phyloP scores from a whole-genome alignment of 257 asterid genomes.

The Penstemon eatonii region DNA sequence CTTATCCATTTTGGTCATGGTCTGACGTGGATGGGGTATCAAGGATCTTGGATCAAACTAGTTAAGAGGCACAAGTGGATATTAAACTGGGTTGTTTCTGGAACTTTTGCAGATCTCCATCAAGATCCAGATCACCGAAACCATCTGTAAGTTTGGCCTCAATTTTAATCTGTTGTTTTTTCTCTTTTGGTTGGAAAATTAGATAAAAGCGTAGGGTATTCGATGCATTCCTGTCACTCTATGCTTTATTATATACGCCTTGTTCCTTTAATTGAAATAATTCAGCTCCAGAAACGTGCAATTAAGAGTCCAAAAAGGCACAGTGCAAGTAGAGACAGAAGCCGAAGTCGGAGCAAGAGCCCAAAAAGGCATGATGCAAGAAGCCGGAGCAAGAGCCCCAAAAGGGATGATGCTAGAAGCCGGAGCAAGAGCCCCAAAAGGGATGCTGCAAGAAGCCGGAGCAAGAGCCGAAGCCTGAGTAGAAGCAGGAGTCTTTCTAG shows the following conservation, averaged over 20 bases:
- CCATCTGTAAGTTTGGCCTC: constrained; percentile 72
- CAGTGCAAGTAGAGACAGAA: constrained; percentile 46
- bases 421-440: constrained; percentile 35
- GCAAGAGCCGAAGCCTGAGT: constrained; percentile 55
- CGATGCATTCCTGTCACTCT: constrained; percentile 1
- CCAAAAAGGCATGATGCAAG: constrained; percentile 30
- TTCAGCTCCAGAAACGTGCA: constrained; percentile 57
- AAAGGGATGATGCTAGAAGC: too few relatives aligned
- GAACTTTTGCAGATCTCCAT: constrained; percentile 99
- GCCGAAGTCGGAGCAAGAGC: constrained; percentile 56
- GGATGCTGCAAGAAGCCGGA: background rate
- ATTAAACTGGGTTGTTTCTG: constrained; percentile 94
- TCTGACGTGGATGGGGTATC: constrained; percentile 80
- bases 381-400: constrained; percentile 35
- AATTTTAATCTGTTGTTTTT: background rate
- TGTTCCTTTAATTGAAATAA: constrained; percentile 32
- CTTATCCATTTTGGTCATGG: constrained; percentile 54
- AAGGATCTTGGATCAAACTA: constrained; percentile 82
- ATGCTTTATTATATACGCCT: constrained; percentile 20
- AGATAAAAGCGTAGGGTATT: background rate
- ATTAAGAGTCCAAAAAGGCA: constrained; percentile 64
- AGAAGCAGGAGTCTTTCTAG: constrained; percentile 74
- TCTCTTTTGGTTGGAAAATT: background rate
- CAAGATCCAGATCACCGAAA: constrained; percentile 91
- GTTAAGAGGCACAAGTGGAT: constrained; percentile 77